Conservation (phyloP, 1,284 basidiomycete genomes). For the Ceratobasidium sp. region DNA sequence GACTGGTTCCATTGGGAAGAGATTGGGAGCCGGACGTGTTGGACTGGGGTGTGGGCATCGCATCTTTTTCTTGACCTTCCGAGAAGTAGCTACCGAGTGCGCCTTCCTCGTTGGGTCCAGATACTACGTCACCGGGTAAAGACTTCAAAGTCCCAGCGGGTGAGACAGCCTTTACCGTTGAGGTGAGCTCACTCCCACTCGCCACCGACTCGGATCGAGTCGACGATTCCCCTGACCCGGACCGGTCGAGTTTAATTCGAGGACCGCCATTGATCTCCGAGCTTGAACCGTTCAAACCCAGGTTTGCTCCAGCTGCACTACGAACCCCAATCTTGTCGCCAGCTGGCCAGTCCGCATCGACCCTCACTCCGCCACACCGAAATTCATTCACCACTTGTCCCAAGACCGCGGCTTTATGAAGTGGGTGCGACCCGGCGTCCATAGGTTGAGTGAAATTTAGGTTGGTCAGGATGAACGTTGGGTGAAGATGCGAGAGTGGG, state of each 20-base stretch:
- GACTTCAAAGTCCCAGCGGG: neutral
- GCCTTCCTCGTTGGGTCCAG: neutral
- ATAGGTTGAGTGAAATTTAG: neutral
- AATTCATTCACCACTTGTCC: slow-evolving; percentile 17
- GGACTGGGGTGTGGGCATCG: too few species aligned
- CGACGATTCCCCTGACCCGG: too few species aligned
- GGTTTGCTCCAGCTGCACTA: neutral
- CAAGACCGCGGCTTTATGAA: slow-evolving; percentile 16
- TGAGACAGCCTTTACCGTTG: neutral
- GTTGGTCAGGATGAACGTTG: slow-evolving; percentile 4
- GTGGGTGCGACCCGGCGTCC: slow-evolving; percentile 3
- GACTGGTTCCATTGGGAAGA: too few species aligned
- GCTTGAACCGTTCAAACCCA: too few species aligned
- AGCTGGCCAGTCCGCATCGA: neutral
- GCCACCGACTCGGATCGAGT: too few species aligned
- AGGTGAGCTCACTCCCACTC: too few species aligned
- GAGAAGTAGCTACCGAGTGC: neutral
- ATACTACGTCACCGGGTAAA: neutral
- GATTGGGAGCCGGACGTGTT: too few species aligned
- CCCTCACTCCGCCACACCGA: slow-evolving; percentile 12
- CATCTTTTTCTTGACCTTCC: too few species aligned
- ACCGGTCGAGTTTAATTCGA: too few species aligned
- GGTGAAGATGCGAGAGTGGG: neutral
- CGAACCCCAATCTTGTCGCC: neutral
- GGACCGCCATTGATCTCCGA: neutral